Conservation (phyloP, 148 eudicot genomes). For the Persicaria tinctoria region DNA sequence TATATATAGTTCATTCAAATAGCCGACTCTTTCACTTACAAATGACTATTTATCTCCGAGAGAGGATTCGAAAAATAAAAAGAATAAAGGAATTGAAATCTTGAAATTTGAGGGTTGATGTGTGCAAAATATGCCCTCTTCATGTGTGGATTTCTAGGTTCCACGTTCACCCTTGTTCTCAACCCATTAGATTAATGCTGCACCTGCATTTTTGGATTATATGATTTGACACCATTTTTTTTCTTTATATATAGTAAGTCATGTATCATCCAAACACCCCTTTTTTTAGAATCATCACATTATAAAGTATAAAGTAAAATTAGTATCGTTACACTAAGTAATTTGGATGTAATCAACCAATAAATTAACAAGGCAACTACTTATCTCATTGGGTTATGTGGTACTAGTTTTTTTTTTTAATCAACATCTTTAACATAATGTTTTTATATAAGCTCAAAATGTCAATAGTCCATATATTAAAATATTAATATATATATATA, state of each 20-base stretch:
- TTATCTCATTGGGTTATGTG: background rate
- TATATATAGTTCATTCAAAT: background rate
- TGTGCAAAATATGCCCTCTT: constrained; percentile 1
- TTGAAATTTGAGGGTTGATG: background rate
- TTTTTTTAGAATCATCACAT: too few species aligned
- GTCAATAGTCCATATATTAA: too few species aligned
- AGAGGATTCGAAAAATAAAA: too few species aligned
- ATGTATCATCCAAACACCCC: too few species aligned
- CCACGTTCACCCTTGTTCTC: background rate
- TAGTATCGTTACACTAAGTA: background rate
- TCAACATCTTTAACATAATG: background rate
- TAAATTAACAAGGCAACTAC: background rate
- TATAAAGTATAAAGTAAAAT: too few species aligned
- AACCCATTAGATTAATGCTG: background rate
- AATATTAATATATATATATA: too few species aligned
- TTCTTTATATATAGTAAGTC: background rate
- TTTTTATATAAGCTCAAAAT: too few species aligned
- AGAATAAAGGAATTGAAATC: background rate
- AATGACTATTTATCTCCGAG: too few species aligned
- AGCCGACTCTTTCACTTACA: too few species aligned
- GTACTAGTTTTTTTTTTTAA: background rate
- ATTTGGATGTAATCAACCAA: background rate
- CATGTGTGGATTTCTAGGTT: constrained; percentile 7
- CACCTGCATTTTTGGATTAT: background rate
- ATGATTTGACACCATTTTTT: background rate